Base-by-base conservation (phyloP, 257 asterid species). In the Datura wrightii region DNA sequence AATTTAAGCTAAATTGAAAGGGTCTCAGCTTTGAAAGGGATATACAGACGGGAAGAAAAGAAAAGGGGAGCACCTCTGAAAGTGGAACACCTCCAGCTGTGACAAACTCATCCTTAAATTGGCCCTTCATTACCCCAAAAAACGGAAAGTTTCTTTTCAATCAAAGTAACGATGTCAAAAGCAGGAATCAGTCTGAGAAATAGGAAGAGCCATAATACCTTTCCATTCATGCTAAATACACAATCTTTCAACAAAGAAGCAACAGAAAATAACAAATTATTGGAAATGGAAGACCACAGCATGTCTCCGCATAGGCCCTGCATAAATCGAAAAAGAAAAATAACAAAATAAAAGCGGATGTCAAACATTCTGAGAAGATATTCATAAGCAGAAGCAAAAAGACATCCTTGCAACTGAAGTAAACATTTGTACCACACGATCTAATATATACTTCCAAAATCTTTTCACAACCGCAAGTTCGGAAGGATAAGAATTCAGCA, bases 51-150 rank as follows among this genome's bases (percentile, higher is more conserved):
- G 79, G 50, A 69, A 76, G 24, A 76, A 24, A 65, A 60, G 48
- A 78, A 88, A 78, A 89, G 62, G 62, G 90, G 85, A 79, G 80
- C 16, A 94, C 99, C 98, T 96, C 99, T 39, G 99, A 90, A 91
- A 96, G 90, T 15, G 98, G 98, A 85, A 96, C 94, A 53, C 99
- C 99, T 84, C 98, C 99, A 58, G 98, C 98, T 55, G 97, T 93
- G 90, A 96, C 98, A 80, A 96, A 96, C 90, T 96, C 99, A 83
- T 94, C 99, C 96, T 94, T 96, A 90, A 94, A 96, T 90, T 91
- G 98, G 85, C 98, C 98, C 98, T 96, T 86, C 82, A 86, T 74
- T 82, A 79, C 59, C 24, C 62, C 82, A 39, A 84, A 55, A 83
- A 31, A 50, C 82, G 50, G 63, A 50, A 76, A 6, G 46, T 52